Evolutionary conservation across 306 rosid genomes (phyloP).

Genomic region (Quercus suber): DNA sequence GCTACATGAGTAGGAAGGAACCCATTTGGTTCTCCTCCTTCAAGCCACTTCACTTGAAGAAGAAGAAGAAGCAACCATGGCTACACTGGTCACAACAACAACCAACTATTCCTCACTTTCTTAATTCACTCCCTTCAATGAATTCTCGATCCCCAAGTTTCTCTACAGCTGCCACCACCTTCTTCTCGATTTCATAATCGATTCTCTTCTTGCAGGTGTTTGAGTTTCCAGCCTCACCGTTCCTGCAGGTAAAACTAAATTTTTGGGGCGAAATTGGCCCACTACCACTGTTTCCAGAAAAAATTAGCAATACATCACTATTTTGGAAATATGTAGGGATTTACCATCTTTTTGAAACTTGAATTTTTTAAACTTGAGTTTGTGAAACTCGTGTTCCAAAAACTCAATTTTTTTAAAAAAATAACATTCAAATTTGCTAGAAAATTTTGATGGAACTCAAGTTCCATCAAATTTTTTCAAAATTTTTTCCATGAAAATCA

Average conservation of each 20-base stretch:
- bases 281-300: too few species aligned
- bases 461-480: too few species aligned
- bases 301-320: too few species aligned
- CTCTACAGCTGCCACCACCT: slow-evolving; percentile 25
- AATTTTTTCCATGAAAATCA: too few species aligned
- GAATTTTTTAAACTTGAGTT: too few species aligned
- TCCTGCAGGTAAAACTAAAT: slow-evolving; percentile 25
- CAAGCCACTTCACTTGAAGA: slow-evolving; percentile 64
- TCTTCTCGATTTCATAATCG: slow-evolving; percentile 56
- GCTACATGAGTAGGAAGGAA: slow-evolving; percentile 74
- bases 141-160: slow-evolving; percentile 41
- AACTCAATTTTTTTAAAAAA: too few species aligned
- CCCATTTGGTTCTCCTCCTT: slow-evolving; percentile 35
- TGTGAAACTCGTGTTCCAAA: too few species aligned
- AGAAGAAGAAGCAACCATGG: slow-evolving; percentile 47
- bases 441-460: too few species aligned
- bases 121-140: slow-evolving; percentile 19
- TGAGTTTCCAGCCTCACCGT: slow-evolving; percentile 33
- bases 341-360: too few species aligned
- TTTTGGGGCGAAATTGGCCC: neutral
- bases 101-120: slow-evolving; percentile 22
- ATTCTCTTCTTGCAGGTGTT: slow-evolving; percentile 56
- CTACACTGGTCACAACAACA: slow-evolving; percentile 40
- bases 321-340: too few species aligned
- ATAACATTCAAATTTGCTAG: too few species aligned